These are phyloP conservation scores for Hyaloscypha finlandica DNA, from an alignment of 495 filamentous ascomycete genomes.

Conservation along the genomic window DNA sequence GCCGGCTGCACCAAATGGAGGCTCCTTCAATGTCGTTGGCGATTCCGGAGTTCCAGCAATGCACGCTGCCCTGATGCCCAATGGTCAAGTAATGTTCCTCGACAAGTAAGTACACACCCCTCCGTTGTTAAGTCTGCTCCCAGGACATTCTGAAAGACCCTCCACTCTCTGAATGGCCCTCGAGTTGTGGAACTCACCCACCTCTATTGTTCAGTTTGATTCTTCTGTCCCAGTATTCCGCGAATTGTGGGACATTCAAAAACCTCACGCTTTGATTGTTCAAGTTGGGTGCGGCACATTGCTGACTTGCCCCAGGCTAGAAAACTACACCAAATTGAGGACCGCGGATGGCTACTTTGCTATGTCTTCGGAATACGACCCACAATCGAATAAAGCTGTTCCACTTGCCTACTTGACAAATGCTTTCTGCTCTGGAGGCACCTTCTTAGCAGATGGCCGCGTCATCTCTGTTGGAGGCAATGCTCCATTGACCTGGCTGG, in stretches of 20 bases:
- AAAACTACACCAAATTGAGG: constrained; percentile 60
- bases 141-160: not conserved
- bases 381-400: constrained; percentile 46
- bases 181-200: too few relatives aligned
- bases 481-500: constrained; percentile 53
- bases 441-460: constrained; percentile 58
- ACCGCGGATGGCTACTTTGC: constrained; percentile 56
- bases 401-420: constrained; percentile 59
- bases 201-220: too few relatives aligned
- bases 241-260: too few relatives aligned
- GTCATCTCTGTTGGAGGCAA: constrained; percentile 60
- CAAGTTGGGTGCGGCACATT: not conserved
- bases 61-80: constrained; percentile 62
- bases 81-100: constrained; percentile 60
- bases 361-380: constrained; percentile 62
- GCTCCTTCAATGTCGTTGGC: constrained; percentile 51
- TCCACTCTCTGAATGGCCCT: too few relatives aligned
- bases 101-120: constrained; percentile 46
- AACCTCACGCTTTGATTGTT: too few relatives aligned
- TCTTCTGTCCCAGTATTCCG: too few relatives aligned
- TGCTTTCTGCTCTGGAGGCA: constrained; percentile 63
- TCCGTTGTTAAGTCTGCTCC: not conserved
- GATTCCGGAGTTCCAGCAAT: constrained; percentile 62
- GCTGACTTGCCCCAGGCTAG: constrained; percentile 33
- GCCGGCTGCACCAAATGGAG: constrained; percentile 40